Conservation (phyloP, 2,329 filamentous ascomycete genomes). For the Parastagonospora nodorum region DNA sequence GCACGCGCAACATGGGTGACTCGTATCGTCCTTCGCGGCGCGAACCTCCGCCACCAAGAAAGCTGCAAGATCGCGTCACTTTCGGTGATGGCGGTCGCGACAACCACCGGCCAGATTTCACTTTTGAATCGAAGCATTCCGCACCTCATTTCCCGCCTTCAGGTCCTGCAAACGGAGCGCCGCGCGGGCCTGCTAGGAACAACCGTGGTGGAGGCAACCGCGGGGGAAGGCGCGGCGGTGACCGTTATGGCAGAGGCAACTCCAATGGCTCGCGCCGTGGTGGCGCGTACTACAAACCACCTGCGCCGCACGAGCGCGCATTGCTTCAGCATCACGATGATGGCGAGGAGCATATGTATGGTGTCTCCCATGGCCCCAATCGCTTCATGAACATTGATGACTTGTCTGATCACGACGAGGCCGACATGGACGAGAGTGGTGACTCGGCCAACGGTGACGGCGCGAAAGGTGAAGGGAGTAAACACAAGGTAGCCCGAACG, state of each 20-base stretch:
- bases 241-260: constrained; percentile 23
- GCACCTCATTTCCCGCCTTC: constrained; percentile 38
- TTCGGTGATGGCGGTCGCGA: constrained; percentile 31
- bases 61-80: constrained; percentile 35
- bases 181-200: constrained; percentile 21
- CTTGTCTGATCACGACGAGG: constrained; percentile 45
- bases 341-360: constrained; percentile 51
- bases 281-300: constrained; percentile 26
- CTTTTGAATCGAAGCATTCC: constrained; percentile 36
- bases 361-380: constrained; percentile 48
- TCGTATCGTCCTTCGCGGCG: constrained; percentile 30
- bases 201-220: constrained; percentile 19
- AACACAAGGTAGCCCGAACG: constrained; percentile 31
- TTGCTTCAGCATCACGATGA: constrained; percentile 50
- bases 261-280: constrained; percentile 18
- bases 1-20: constrained; percentile 24
- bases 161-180: constrained; percentile 21
- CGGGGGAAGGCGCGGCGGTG: constrained; percentile 16
- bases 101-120: constrained; percentile 42
- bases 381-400: constrained; percentile 50
- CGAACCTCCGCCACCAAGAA: not conserved
- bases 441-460: constrained; percentile 22
- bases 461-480: constrained; percentile 21
- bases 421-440: constrained; percentile 40
- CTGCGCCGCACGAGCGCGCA: constrained; percentile 50